Evolutionary conservation across 805 yeast species (phyloP).

Genomic region (Nakazawaea populi): DNA sequence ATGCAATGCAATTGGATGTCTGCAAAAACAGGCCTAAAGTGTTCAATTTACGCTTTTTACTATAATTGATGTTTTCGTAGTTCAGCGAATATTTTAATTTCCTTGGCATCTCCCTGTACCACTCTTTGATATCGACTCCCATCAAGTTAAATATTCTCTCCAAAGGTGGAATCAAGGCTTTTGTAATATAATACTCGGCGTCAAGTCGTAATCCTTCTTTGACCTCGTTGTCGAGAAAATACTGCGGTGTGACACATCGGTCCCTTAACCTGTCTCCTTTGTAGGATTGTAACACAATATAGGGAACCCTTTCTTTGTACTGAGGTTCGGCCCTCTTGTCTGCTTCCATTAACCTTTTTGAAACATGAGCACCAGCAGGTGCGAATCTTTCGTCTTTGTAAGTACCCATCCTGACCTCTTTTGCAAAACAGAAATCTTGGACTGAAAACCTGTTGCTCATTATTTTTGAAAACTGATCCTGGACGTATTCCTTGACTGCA

Average conservation of each 20-base stretch:
- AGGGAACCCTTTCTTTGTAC: constrained; percentile 83
- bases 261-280: constrained; percentile 62
- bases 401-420: constrained; percentile 79
- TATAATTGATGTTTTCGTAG: background rate
- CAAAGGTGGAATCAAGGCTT: constrained; percentile 83
- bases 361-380: constrained; percentile 90
- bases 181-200: constrained; percentile 76
- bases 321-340: constrained; percentile 83
- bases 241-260: constrained; percentile 75
- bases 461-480: constrained; percentile 62
- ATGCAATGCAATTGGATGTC: constrained; percentile 23
- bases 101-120: constrained; percentile 72
- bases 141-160: constrained; percentile 75
- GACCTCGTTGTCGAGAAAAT: constrained; percentile 40
- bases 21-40: constrained; percentile 16
- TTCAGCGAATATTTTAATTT: constrained; percentile 2
- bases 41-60: constrained; percentile 8
- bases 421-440: constrained; percentile 87
- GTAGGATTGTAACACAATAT: constrained; percentile 59
- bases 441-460: constrained; percentile 56
- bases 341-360: constrained; percentile 50
- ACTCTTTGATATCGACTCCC: constrained; percentile 72
- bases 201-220: constrained; percentile 47
- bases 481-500: constrained; percentile 57
- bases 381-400: constrained; percentile 67